Base-by-base conservation (phyloP, 1,284 basidiomycete species). In the Papiliotrema fonsecae region DNA sequence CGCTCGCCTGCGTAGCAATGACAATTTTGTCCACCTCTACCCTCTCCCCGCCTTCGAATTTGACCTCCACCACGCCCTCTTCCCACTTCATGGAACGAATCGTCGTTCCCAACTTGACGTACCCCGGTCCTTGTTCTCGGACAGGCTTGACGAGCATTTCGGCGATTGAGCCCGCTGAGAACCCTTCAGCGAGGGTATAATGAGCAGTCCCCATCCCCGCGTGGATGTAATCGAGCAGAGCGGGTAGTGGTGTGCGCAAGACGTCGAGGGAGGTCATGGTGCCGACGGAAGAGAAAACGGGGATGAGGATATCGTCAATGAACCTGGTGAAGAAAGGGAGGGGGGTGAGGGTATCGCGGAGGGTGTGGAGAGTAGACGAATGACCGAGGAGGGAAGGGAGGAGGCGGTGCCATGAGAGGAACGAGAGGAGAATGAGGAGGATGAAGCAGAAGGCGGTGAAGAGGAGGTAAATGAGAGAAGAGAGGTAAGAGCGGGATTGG, bases 221-320 rank as follows among this genome's bases (percentile, higher is more conserved):
- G 45, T 72, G 62, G n/a, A 70, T 57, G 50, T 72, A 72, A 31
- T 67, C 67, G 11, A 70, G 54, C 22, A 72, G 28, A 3, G 47
- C 35, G 18, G 48, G 38, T 4, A 62, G 54, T 2, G 64, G 66
- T 1, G 65, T 58, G 1, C 43, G 18, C 47, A 52, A 57, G 28
- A 70, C 61, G 43, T 70, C 70, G 6, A 45, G 16, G 2, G 50
- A 47, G 0, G 70, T 66, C 70, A 72, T 72, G 0, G 85, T 87
- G 47, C 83, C 84, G 1, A 87, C 81, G 0, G 82, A 83, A n/a
- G 83, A 84, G 62, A 86, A 85, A 37, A 87, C 66, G 0, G 84
- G 83, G 1, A 82, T 58, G 42, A 87, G 64, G 0, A 86, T 72
- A 19, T 77, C 75, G 3, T 74, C 62, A 4, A 79, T 74, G 62